Base-by-base conservation (phyloP, 352 stramenopile genomes). In the Globisporangium okanoganense region DNA sequence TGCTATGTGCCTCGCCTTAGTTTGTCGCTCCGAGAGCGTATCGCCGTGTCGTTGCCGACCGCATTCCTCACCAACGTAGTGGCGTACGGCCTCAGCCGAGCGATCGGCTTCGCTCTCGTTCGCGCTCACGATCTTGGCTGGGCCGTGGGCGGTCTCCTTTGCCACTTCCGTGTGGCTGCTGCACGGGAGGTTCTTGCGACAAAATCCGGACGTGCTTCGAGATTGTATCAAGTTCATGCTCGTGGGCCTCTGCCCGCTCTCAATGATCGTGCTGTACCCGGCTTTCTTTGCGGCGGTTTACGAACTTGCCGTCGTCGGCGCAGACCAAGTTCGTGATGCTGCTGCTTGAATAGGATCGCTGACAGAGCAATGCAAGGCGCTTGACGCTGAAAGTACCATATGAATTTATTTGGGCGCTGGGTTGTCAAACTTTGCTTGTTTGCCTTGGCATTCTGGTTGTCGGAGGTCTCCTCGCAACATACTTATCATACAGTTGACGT, bases 61-160 rank as follows among this genome's bases (percentile, higher is more conserved):
- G 9, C 24, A 5, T 2, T 62, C 10, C 4, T 12, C 45, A 27
- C 25, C 40, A 44, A 31, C 58, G 8, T 3, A 2, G 33, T 40
- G 56, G 55, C 56, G 25, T 61, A 61, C 56, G 43, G 14, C n/a
- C 14, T 61, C n/a, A 64, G 38, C 8, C 36, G 38, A 25, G 24
- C 52, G 22, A 71, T 82, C 18, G 73, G 65, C 3, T 82, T 80
- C 69, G 18, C 25, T 83, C 14, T 70, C 74, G 10, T 86, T 86
- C 47, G 72, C 70, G n/a, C 64, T 79, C 2, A 49, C 78, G 3
- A 27, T 82, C 9, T 51, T 58, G 13, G 25, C 43, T 4, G 9
- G 25, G 0, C 40, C 66, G 13, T 64, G 50, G 48, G 25, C 49
- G 29, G 10, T 54, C 20, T 20, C 31, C 12, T 22, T 61, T 8